Conservation (phyloP, 495 filamentous ascomycete species). For the Aspergillus incahuasiensis region DNA sequence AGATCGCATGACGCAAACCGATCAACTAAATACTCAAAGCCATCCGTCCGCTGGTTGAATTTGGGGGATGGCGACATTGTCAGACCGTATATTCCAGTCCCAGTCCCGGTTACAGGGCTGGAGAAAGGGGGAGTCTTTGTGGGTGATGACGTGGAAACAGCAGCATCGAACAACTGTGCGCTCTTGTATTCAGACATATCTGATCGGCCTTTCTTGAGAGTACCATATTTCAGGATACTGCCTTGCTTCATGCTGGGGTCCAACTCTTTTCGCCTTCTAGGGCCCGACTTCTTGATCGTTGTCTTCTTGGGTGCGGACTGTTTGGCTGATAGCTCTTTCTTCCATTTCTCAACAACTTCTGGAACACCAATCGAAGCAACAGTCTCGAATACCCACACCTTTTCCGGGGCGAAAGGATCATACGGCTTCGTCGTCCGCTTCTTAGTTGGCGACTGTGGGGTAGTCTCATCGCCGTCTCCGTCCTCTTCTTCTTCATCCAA, state of each 20-base stretch:
- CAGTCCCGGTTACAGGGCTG: neutral
- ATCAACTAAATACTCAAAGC: constrained; percentile 28
- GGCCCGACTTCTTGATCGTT: constrained; percentile 25
- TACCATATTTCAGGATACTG: constrained; percentile 45
- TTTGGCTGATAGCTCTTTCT: constrained; percentile 51
- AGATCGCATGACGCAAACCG: constrained; percentile 26
- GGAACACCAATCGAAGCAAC: constrained; percentile 67
- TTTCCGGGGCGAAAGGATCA: constrained; percentile 60
- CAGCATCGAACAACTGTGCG: constrained; percentile 30
- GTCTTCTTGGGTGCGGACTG: constrained; percentile 28
- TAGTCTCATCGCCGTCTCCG: constrained; percentile 30
- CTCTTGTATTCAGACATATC: constrained; percentile 32
- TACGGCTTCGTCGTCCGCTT: constrained; percentile 55
- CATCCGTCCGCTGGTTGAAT: constrained; percentile 6
- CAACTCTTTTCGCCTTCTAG: constrained; percentile 40
- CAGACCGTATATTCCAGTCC: constrained; percentile 3
- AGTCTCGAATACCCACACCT: constrained; percentile 72
- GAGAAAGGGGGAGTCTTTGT: constrained; percentile 11
- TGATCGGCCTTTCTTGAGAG: constrained; percentile 37
- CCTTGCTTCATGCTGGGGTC: constrained; percentile 43
- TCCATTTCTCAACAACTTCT: constrained; percentile 70
- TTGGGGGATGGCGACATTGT: constrained; percentile 11
- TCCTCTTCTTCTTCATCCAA: constrained; percentile 54
- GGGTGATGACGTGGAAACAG: constrained; percentile 19
- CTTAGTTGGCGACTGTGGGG: constrained; percentile 21